A percentile compares a stretch with the other conserved stretches of the same genome.
These are phyloP conservation scores for Dichotomocladium elegans DNA, from an alignment of 371 early-diverging fungal genomes.

Conservation along the genomic window DNA sequence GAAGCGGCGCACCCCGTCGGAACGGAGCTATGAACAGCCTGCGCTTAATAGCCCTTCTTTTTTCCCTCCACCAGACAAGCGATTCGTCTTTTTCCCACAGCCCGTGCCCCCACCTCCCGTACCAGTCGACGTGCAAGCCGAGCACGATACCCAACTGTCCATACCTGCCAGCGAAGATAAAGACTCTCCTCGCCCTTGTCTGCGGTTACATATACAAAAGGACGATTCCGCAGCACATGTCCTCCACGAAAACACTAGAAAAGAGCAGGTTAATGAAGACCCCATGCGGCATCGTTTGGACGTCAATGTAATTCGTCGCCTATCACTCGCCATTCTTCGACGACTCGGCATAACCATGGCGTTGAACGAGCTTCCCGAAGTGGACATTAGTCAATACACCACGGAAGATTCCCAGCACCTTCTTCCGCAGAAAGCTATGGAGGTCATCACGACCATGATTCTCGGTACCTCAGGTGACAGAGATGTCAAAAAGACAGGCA, in stretches of 20 bases:
- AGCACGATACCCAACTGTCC: not conserved
- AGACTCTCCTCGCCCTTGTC: not conserved
- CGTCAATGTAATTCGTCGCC: slow-evolving; percentile 20
- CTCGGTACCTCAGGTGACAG: slow-evolving; percentile 46
- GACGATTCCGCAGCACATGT: too few species aligned
- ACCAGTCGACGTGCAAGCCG: too few species aligned
- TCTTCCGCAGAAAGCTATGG: slow-evolving; percentile 39
- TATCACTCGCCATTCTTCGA: slow-evolving; percentile 31
- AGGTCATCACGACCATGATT: slow-evolving; percentile 41
- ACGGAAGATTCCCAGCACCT: slow-evolving; percentile 35
- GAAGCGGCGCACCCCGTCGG: too few species aligned
- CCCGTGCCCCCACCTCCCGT: too few species aligned
- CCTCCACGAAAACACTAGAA: too few species aligned
- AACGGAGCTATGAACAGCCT: too few species aligned
- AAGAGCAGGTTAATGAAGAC: slow-evolving; percentile 15
- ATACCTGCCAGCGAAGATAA: too few species aligned
- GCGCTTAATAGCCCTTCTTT: too few species aligned
- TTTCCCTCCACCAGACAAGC: too few species aligned
- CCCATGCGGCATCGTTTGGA: slow-evolving; percentile 41
- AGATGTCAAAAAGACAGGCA: slow-evolving; percentile 37
- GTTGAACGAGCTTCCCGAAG: slow-evolving; percentile 27
- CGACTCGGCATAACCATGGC: slow-evolving; percentile 26
- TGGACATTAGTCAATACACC: slow-evolving; percentile 22
- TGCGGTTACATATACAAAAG: slow-evolving; percentile 19
- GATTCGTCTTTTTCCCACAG: too few species aligned